A percentile compares a stretch with the other conserved stretches of the same genome.
These are phyloP conservation scores for Penicillium manginii DNA, from an alignment of 495 filamentous ascomycete species.

Conservation along the genomic window DNA sequence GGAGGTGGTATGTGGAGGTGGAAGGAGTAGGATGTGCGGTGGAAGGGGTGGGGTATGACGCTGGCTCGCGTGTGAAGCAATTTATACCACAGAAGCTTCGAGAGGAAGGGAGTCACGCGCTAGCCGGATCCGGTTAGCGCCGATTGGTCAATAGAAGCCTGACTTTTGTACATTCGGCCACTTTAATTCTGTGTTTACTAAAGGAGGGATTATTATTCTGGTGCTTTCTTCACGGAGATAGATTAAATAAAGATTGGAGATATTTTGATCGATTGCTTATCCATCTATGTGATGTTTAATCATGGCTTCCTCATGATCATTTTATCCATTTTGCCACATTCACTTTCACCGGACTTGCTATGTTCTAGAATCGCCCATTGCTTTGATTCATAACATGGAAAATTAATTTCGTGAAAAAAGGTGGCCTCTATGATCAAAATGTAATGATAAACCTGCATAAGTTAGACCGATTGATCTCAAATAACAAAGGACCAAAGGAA, in stretches of 20 bases:
- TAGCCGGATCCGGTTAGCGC: slow-evolving; percentile 30
- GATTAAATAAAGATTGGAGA: background rate
- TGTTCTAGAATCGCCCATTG: background rate
- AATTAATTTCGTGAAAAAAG: background rate
- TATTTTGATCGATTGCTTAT: background rate
- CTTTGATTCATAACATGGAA: background rate
- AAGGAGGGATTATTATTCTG: background rate
- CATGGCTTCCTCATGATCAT: background rate
- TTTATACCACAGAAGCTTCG: slow-evolving; percentile 55
- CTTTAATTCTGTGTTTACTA: background rate
- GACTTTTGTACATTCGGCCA: background rate
- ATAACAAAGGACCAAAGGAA: background rate
- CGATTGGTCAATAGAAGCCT: background rate
- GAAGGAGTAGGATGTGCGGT: slow-evolving; percentile 15
- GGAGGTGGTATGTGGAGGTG: slow-evolving; percentile 9
- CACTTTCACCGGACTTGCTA: background rate
- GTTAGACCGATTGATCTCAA: background rate
- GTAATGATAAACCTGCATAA: background rate
- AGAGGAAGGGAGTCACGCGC: slow-evolving; percentile 36
- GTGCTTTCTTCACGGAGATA: background rate
- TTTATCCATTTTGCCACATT: background rate
- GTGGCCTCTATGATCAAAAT: background rate
- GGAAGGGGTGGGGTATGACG: slow-evolving; percentile 18
- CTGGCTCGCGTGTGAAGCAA: slow-evolving; percentile 38
- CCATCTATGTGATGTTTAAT: background rate